Percentiles rank a stretch among this genome's conserved stretches.
phyloP scores from a whole-genome alignment of 2,329 filamentous ascomycete genomes.

The Nigrospora sphaerica region DNA sequence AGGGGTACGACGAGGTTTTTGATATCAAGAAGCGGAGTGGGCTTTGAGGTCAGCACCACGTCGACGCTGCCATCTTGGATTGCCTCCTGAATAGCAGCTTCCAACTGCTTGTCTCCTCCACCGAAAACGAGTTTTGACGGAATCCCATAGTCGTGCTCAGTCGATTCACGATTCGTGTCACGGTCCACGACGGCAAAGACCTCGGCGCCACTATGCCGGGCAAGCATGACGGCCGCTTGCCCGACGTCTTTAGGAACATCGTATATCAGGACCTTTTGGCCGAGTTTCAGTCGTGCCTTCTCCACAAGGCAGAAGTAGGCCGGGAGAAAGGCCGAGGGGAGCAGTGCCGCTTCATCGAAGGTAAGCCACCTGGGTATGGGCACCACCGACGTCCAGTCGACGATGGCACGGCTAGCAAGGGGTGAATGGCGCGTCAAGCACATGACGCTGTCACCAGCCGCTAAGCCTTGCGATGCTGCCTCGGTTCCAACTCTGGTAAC shows the following conservation, averaged over 20 bases:
- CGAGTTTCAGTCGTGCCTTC: not conserved
- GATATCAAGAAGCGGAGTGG: no score
- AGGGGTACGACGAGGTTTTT: no score
- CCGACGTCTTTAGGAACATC: not conserved
- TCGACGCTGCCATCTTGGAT: slow-evolving; percentile 10
- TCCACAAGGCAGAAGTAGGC: slow-evolving; percentile 1
- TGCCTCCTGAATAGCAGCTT: not conserved
- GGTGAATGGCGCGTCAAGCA: slow-evolving; percentile 32
- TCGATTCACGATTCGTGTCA: slow-evolving; percentile 6
- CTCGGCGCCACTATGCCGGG: slow-evolving; percentile 5
- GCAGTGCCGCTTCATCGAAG: slow-evolving; percentile 6
- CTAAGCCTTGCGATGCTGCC: not conserved
- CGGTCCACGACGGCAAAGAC: slow-evolving; percentile 9
- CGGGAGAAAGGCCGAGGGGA: slow-evolving; percentile 2
- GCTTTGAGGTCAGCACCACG: slow-evolving; percentile 9
- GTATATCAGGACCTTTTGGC: slow-evolving; percentile 3
- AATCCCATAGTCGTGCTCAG: slow-evolving; percentile 6
- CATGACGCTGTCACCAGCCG: slow-evolving; percentile 18
- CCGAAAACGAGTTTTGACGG: slow-evolving; percentile 8
- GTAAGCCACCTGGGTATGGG: slow-evolving; percentile 17
- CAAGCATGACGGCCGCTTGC: slow-evolving; percentile 5
- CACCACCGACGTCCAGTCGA: slow-evolving; percentile 17
- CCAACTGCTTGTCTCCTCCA: slow-evolving; percentile 10
- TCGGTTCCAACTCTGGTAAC: slow-evolving; percentile 2
- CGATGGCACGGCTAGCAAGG: slow-evolving; percentile 16